Evolutionary conservation across 2,329 filamentous ascomycete genomes (phyloP), one percentile per base, ranked within the genome.

Genomic region (Beauveria rudraprayagi): DNA sequence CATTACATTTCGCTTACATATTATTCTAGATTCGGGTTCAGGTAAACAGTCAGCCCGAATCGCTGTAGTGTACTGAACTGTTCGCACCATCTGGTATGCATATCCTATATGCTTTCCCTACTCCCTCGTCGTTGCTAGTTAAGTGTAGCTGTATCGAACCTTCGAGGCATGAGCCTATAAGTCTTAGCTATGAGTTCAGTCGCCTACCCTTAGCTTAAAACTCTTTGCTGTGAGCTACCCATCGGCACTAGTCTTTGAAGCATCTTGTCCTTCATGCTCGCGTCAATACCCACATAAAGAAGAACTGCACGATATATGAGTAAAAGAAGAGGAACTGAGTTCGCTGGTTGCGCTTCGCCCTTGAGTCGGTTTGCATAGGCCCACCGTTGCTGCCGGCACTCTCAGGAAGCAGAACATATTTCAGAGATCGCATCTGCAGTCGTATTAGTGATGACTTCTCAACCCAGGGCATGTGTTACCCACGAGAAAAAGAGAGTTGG

Each of bases 401-500:
- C 71, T 97, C 92, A 0, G 94, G 94, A 5, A 99, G 83, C 16
- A 99, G 83, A 28, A 99, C 94, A 70, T 99, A 99, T 78, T 96
- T 92, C 64, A 99, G 77, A 17, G 93, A 97, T 62, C 94, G 89
- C 72, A 99, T 88, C 91, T 96, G 63, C 5, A 3, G 41, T 40
- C 59, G 19, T 19, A 14, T 37, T 48, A 26, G 47, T 28, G 34
- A n/a, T 19, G 24, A n/a, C n/a, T 19, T 17, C 10, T 19, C 5
- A 16, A 16, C 1, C 22, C 11, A 9, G 7, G 16, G 2, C 19
- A 41, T 9, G 5, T 34, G 16, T 2, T 16, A 77, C 87, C 72
- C 80, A 96, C 92, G 77, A 99, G 71, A 74, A 99, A 99, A 67
- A 99, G 89, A 0, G 93, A 93, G 75, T 97, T 97, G 17, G 94